Conservation (phyloP, 75 land plant species). For the Larix kaempferi region DNA sequence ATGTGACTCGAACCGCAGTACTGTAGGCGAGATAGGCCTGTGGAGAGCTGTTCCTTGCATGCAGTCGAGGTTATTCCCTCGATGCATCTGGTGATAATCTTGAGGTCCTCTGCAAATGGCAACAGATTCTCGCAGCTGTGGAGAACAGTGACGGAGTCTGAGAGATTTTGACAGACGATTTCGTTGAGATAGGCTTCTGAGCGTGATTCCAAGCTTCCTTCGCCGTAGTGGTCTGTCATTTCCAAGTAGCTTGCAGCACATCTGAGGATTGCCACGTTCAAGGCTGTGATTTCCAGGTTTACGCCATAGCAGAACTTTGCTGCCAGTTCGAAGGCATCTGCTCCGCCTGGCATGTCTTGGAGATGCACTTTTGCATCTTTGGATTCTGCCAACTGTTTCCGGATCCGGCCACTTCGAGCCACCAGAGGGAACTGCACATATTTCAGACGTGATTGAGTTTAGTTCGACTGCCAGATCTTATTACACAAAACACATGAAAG, state of each 20-base stretch:
- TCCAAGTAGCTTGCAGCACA: conserved; percentile 81
- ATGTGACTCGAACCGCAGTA: conserved; percentile 15
- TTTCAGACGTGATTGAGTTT: too few species aligned
- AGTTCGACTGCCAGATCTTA: too few species aligned
- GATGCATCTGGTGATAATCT: conserved; percentile 61
- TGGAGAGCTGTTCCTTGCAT: conserved; percentile 72
- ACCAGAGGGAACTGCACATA: conserved; percentile 72
- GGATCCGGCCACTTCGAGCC: conserved; percentile 73
- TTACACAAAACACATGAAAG: too few species aligned
- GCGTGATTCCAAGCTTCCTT: conserved; percentile 60
- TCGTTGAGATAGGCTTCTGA: conserved; percentile 74
- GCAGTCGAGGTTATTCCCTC: conserved; percentile 67
- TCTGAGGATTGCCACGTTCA: conserved; percentile 80
- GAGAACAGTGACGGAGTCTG: conserved; percentile 67
- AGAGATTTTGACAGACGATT: conserved; percentile 45
- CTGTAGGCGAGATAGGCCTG: conserved; percentile 55
- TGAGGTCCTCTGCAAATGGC: conserved; percentile 81
- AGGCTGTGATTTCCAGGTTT: conserved; percentile 64
- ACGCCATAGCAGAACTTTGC: conserved; percentile 94
- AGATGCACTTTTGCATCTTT: conserved; percentile 54
- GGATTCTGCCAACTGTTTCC: conserved; percentile 57
- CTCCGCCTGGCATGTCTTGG: conserved; percentile 70
- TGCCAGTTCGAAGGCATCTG: conserved; percentile 80
- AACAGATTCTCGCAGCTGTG: conserved; percentile 72
- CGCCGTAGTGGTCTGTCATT: conserved; percentile 89